Conservation (phyloP, 371 early-diverging fungal species). For the Dinochytrium kinnereticum region DNA sequence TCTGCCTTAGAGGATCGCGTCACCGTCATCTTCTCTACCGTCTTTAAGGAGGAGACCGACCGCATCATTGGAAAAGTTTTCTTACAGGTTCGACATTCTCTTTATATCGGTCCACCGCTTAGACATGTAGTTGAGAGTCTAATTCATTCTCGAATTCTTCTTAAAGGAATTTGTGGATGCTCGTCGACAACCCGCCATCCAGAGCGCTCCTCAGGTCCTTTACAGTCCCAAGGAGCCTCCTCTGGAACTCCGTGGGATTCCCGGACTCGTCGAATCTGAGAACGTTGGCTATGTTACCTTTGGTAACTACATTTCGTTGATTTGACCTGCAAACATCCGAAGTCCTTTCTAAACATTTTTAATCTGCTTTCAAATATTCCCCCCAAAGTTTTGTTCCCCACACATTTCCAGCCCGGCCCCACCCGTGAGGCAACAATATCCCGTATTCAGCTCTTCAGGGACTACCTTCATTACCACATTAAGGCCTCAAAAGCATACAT, state of each 20-base stretch:
- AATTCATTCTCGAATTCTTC: no score
- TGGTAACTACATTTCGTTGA: constrained; percentile 59
- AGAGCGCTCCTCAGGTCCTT: constrained; percentile 95
- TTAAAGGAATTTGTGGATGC: constrained; percentile 97
- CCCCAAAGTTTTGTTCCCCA: constrained; percentile 88
- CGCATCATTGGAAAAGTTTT: constrained; percentile 95
- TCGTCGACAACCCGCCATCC: constrained; percentile 83
- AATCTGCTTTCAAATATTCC: background rate
- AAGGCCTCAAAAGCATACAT: constrained; percentile 98
- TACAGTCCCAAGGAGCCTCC: constrained; percentile 94
- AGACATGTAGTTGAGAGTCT: no score
- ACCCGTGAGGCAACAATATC: constrained; percentile 88
- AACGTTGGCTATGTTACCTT: constrained; percentile 93
- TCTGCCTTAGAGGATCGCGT: constrained; percentile 91
- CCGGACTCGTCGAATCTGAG: constrained; percentile 73
- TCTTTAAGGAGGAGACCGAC: constrained; percentile 97
- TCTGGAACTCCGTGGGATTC: constrained; percentile 85
- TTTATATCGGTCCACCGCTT: no score
- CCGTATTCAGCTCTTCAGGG: constrained; percentile 94
- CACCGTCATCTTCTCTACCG: constrained; percentile 94
- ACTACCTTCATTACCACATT: constrained; percentile 98
- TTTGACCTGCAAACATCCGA: no score
- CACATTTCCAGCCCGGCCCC: constrained; percentile 77
- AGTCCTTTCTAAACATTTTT: constrained; percentile 1
- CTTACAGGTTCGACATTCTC: constrained; percentile 70